phyloP scores from a whole-genome alignment of 75 land plant species.

The Pseudotsuga menziesii region DNA sequence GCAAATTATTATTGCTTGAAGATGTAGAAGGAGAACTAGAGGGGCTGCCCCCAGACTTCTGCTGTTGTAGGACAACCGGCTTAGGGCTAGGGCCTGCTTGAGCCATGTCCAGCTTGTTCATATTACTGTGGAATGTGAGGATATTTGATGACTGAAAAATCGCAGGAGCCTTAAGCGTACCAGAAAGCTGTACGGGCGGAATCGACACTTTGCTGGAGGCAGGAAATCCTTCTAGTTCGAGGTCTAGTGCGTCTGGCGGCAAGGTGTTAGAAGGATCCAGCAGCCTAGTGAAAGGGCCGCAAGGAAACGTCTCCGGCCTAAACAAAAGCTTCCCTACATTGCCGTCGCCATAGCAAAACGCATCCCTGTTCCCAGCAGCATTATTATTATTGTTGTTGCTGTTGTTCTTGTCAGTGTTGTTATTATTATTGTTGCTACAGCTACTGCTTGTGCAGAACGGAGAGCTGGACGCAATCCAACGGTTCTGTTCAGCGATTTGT shows the following conservation, averaged over 20 bases:
- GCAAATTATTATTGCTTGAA: conserved; percentile 9
- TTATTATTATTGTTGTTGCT: too few species aligned
- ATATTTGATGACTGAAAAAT: conserved; percentile 7
- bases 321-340: background rate
- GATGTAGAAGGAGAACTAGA: conserved; percentile 8
- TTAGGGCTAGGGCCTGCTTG: background rate
- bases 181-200: background rate
- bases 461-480: conserved; percentile 1
- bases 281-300: conserved; percentile 11
- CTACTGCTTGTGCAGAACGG: background rate
- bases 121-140: conserved; percentile 8
- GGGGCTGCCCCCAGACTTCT: background rate
- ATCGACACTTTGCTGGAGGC: background rate
- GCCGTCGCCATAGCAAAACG: too few species aligned
- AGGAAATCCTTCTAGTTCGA: background rate
- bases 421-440: too few species aligned
- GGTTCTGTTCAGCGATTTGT: background rate
- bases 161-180: background rate
- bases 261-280: conserved; percentile 5
- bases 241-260: background rate
- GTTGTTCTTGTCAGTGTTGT: too few species aligned
- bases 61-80: background rate
- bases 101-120: conserved; percentile 7
- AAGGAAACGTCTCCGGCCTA: background rate
- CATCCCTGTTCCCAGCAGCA: too few species aligned